Percentiles rank a stretch among this genome's conserved stretches.
These are phyloP conservation scores for Alternaria atra DNA, from an alignment of 2,329 filamentous ascomycete genomes.

Conservation along the genomic window DNA sequence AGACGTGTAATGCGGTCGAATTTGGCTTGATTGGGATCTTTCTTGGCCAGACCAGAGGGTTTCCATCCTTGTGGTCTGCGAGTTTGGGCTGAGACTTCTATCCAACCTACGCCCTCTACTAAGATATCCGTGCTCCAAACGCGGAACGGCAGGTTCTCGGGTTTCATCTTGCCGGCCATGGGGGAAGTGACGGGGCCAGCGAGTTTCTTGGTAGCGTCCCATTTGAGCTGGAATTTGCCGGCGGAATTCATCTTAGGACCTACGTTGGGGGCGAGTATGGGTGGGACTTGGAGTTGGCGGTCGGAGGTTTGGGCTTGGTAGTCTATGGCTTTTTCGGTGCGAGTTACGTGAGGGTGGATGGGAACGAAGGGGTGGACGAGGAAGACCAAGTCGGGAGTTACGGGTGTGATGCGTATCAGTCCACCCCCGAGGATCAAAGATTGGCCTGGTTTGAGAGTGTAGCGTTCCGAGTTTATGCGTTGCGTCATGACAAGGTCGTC, in stretches of 20 bases:
- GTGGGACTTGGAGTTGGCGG: constrained; percentile 68
- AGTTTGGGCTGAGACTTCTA: constrained; percentile 86
- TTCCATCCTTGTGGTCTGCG: constrained; percentile 57
- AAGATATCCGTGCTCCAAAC: constrained; percentile 85
- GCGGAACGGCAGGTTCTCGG: constrained; percentile 78
- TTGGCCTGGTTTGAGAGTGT: constrained; percentile 76
- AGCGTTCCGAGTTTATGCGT: constrained; percentile 76
- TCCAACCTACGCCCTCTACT: constrained; percentile 91
- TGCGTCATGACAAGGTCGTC: constrained; percentile 79
- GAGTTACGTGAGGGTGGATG: constrained; percentile 77
- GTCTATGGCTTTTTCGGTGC: constrained; percentile 78
- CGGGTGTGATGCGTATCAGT: constrained; percentile 85
- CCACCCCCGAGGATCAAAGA: constrained; percentile 83
- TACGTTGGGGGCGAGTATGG: constrained; percentile 62
- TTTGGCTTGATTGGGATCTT: constrained; percentile 46
- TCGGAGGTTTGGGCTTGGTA: constrained; percentile 68
- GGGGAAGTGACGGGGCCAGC: constrained; percentile 75
- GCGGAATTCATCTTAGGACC: constrained; percentile 60
- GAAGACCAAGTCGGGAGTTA: constrained; percentile 70
- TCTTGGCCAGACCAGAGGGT: constrained; percentile 58
- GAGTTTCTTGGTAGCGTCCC: constrained; percentile 84
- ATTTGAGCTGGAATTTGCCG: constrained; percentile 76
- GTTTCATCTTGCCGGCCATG: constrained; percentile 68
- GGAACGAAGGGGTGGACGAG: constrained; percentile 89
- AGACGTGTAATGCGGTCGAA: constrained; percentile 22